Evolutionary conservation across 83 land plant species (phyloP), one percentile per base, ranked within the genome.

Genomic region (Isoetes engelmannii): DNA sequence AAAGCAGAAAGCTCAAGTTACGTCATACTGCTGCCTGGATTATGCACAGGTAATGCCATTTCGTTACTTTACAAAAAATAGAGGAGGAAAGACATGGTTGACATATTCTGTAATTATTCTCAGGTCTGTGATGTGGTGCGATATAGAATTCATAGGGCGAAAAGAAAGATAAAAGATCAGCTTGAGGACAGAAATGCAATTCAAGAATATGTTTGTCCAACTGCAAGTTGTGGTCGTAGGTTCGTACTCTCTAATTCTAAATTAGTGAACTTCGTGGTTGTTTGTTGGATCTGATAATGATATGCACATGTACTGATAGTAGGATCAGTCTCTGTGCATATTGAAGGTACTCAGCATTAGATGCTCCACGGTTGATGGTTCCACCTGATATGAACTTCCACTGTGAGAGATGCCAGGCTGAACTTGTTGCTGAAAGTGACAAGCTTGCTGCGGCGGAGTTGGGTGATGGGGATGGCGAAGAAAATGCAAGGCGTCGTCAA

Each of bases 1-100:
- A 71, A 94, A 94, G 73, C 66, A 73, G 43, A 94, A 94, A 79
- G 47, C 86, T 75, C 98, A 90, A 67, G 84, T 89, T 8, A 96
- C 90, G 63, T 94, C 98, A 45, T 94, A 94, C 62, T 94, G 98
- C 82, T 94, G 93, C 51, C 61, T 94, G 58, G 98, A 94, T 75
- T 94, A 94, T 81, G 86, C 98, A 41, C 98, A 94, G 98, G 98
- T 88, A 51, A 6, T 28, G 64, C 66, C 44, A 9, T 48, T 15
- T 28, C 37, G 2, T 28, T 28, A 28, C 37, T 2, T 28, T 28
- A 28, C 37, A 28, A 28, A 28, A 2, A 28, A 28, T 28, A 28
- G 37, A 28, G 37, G 37, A 28, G 37, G 37, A 28, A 28, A 28
- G 37, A 28, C 37, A 28, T 28, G 37, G 37, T 28, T 28, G 37